Base-by-base conservation (phyloP, 2,329 filamentous ascomycete species). In the Arthrinium puccinioides region DNA sequence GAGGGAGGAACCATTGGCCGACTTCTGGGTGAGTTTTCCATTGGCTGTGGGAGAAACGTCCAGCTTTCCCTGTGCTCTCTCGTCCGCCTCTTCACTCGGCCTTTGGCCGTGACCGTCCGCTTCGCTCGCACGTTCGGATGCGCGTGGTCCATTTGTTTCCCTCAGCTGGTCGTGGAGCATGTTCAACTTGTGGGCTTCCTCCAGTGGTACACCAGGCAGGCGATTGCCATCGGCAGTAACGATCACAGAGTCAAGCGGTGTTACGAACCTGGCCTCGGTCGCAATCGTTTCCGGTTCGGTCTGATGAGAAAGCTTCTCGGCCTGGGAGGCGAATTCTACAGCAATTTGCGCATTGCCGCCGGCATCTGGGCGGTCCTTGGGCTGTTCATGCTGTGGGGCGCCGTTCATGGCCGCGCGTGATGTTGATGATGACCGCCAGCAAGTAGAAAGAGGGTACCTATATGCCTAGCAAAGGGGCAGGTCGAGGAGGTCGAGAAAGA, bases 111-210 rank as follows among this genome's bases (percentile, higher is more conserved):
- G 13, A 21, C 9, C n/a, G n/a, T 28, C 21, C n/a, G 29, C 18
- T 26, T 60, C 59, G 4, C 63, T 39, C 19, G 35, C 44, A 15
- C 55, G 53, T 11, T 51, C 44, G 18, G 51, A 47, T 5, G 43
- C 44, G 30, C 59, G 47, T 20, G 55, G 50, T 3, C 46, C 27
- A 10, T 23, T 25, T 10, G 45, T 48, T 9, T 54, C 50, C 11
- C 62, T 44, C 13, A 72, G 50, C 26, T 72, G 64, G 28, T 76
- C 70, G 42, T 70, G 76, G 28, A 85, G 55, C 5, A 65, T 52
- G 53, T 89, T 89, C 39, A 89, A 67, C 53, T 79, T 83, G 43
- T 76, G 67, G 1, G 84, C 83, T 60, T 89, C 84, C 21, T 74
- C 66, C 5, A 87, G 54, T 2, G 84, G 83, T 2, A 88, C 78